Evolutionary conservation across 2,329 filamentous ascomycete genomes (phyloP).

Genomic region (Fusarium ambrosium): DNA sequence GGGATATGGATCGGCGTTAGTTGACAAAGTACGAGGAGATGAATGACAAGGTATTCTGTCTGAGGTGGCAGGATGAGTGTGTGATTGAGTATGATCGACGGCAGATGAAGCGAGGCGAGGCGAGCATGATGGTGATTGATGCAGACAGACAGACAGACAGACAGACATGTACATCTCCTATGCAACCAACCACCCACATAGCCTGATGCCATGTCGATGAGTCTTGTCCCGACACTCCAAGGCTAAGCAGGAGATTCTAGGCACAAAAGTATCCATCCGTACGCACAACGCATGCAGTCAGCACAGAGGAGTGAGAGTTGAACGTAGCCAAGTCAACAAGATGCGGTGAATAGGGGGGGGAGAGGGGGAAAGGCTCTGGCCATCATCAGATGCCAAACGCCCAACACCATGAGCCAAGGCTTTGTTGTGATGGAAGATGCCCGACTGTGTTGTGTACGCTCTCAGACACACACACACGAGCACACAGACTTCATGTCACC

Average conservation of each 20-base stretch:
- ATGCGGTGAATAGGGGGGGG: background rate
- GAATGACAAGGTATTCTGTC: background rate
- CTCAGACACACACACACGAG: background rate
- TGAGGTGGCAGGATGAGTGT: background rate
- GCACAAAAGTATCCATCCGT: background rate
- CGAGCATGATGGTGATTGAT: background rate
- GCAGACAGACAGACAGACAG: background rate
- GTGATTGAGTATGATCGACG: background rate
- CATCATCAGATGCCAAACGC: background rate
- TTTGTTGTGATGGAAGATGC: constrained; percentile 1
- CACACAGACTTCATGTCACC: background rate
- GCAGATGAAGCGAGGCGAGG: background rate
- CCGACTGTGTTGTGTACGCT: background rate
- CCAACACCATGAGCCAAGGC: constrained; percentile 1
- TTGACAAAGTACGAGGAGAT: background rate
- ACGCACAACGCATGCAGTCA: background rate
- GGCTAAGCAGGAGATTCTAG: background rate
- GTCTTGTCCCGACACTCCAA: background rate
- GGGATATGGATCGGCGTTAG: background rate
- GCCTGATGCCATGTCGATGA: background rate
- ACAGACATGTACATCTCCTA: background rate
- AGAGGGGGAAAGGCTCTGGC: background rate
- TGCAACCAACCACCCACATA: background rate
- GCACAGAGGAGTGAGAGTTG: background rate
- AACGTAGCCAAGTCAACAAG: background rate